These are phyloP conservation scores for Phytopythium aichiense DNA, from an alignment of 352 stramenopile species.

Conservation along the genomic window DNA sequence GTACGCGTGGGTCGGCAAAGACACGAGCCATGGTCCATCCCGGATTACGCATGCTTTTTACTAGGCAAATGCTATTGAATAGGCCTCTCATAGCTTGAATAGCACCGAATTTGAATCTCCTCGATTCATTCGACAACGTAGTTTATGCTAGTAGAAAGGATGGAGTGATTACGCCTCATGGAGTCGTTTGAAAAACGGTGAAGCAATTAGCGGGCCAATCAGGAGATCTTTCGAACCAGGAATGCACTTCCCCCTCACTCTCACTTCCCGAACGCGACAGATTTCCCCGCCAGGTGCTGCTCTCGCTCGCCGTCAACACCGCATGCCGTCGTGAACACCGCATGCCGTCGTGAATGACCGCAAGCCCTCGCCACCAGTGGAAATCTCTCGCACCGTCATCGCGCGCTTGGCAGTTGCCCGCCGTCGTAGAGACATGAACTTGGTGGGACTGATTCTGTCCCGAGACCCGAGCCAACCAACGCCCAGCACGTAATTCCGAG, in stretches of 20 bases:
- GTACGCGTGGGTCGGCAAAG: not conserved
- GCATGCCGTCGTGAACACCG: not conserved
- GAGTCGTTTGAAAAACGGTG: not conserved
- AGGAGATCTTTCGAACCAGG: not conserved
- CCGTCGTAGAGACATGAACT: not conserved
- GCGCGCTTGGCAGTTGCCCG: not conserved
- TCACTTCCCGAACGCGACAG: no score
- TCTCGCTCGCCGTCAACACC: no score
- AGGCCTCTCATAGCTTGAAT: not conserved
- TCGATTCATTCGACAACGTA: not conserved
- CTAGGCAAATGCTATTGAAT: not conserved
- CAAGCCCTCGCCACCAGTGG: not conserved
- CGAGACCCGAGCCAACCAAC: not conserved
- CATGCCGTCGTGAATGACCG: not conserved
- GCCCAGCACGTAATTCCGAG: conserved; percentile 1
- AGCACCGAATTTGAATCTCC: not conserved
- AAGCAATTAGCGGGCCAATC: not conserved
- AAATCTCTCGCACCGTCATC: not conserved
- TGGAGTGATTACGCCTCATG: not conserved
- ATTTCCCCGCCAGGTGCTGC: no score
- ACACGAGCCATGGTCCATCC: not conserved
- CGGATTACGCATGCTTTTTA: not conserved
- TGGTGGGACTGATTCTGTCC: conserved; percentile 1
- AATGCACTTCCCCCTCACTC: no score
- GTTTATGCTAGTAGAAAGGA: not conserved